These are phyloP conservation scores for Fusarium sp. DNA, from an alignment of 2,329 filamentous ascomycete genomes.

Conservation along the genomic window DNA sequence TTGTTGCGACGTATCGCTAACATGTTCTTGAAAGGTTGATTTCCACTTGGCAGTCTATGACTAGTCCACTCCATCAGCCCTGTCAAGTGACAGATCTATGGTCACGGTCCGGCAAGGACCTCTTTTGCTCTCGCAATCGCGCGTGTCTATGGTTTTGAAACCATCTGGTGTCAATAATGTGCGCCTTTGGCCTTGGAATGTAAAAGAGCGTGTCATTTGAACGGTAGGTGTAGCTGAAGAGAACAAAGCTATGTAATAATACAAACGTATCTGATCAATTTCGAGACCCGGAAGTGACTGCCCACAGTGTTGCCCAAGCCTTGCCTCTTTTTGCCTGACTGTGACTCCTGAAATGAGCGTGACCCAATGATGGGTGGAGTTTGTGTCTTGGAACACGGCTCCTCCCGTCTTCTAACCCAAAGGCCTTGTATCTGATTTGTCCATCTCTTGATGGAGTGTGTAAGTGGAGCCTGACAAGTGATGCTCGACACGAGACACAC, in stretches of 20 bases:
- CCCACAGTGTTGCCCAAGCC: neutral
- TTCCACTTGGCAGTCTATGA: neutral
- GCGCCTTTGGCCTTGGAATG: neutral
- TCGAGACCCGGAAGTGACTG: conserved; percentile 8
- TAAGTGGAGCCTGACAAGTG: neutral
- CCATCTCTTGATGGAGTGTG: neutral
- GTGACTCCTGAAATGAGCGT: conserved; percentile 22
- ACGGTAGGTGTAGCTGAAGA: conserved; percentile 14
- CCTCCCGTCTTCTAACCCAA: neutral
- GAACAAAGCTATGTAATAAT: conserved; percentile 11
- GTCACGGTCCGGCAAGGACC: neutral
- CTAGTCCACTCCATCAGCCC: neutral
- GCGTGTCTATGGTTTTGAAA: neutral
- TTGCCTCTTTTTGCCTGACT: neutral
- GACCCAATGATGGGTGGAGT: neutral
- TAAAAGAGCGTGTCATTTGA: neutral
- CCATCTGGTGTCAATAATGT: neutral
- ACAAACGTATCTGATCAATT: conserved; percentile 31
- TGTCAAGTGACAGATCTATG: neutral
- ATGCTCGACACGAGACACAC: neutral
- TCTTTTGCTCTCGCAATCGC: no score
- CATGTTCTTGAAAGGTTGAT: conserved; percentile 2
- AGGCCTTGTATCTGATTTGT: neutral
- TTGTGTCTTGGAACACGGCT: neutral
- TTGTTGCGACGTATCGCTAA: conserved; percentile 22